Evolutionary conservation across 192 early-diverging fungal genomes (phyloP).

Genomic region (Coemansia sp.): DNA sequence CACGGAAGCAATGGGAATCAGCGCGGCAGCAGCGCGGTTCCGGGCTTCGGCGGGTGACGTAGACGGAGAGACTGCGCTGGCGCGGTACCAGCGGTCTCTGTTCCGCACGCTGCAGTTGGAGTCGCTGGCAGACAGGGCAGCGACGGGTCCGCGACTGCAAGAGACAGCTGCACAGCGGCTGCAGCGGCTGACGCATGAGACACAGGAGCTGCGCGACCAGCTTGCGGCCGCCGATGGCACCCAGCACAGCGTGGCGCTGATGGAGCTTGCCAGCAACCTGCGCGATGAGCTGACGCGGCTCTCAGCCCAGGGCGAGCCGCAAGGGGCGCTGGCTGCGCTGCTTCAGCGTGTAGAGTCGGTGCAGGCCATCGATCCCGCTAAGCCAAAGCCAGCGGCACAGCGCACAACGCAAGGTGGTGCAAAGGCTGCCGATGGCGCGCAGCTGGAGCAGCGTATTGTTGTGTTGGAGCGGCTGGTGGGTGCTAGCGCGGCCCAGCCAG

Average conservation of each 20-base stretch:
- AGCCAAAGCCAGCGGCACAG: neutral
- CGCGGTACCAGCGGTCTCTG: conserved; percentile 39
- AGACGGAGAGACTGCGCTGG: conserved; percentile 17
- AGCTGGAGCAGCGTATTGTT: conserved; percentile 39
- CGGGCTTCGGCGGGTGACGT: conserved; percentile 25
- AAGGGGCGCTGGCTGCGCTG: neutral
- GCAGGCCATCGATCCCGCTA: neutral
- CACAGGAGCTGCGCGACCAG: conserved; percentile 75
- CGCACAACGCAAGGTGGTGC: neutral
- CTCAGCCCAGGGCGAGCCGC: neutral
- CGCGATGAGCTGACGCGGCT: conserved; percentile 40
- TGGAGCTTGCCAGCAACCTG: conserved; percentile 33
- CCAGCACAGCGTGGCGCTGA: conserved; percentile 28
- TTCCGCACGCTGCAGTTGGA: conserved; percentile 45
- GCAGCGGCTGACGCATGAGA: conserved; percentile 76
- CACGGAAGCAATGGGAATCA: neutral
- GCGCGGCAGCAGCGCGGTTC: conserved; percentile 30
- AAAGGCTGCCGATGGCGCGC: conserved; percentile 2
- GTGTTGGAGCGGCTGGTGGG: conserved; percentile 34
- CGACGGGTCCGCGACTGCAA: conserved; percentile 29
- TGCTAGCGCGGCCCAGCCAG: neutral
- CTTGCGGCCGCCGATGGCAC: conserved; percentile 19
- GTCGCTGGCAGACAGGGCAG: conserved; percentile 15
- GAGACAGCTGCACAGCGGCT: conserved; percentile 78
- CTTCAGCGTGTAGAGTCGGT: neutral